phyloP scores from a whole-genome alignment of 2,329 filamentous ascomycete species.

The Purpureocillium takamizusanense region DNA sequence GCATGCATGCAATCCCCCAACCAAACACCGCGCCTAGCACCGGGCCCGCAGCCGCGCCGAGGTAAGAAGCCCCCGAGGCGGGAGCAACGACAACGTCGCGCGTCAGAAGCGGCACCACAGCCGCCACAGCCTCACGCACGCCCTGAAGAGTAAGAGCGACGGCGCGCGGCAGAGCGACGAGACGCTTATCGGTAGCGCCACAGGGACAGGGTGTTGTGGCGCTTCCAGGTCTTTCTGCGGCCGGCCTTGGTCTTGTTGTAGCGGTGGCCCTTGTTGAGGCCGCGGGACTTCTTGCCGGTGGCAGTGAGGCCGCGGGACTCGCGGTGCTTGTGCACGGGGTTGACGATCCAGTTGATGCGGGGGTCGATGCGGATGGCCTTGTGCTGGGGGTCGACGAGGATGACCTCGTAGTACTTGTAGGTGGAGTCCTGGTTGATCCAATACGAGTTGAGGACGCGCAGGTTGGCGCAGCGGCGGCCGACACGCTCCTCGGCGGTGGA shows the following conservation, averaged over 20 bases:
- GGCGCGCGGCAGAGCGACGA: conserved; percentile 4
- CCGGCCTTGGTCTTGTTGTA: conserved; percentile 98
- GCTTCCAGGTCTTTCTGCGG: conserved; percentile 99
- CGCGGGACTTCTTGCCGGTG: conserved; percentile 98
- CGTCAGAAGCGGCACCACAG: no score
- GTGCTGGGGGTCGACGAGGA: conserved; percentile 99
- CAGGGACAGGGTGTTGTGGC: conserved; percentile 97
- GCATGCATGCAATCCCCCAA: conserved; percentile 7
- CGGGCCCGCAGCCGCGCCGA: no score
- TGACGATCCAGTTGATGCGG: conserved; percentile 99
- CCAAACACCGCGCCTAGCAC: neutral
- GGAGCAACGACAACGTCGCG: neutral
- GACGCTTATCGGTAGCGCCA: conserved; percentile 84
- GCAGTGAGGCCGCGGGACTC: conserved; percentile 94
- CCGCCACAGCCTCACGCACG: neutral
- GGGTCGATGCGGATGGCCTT: conserved; percentile 99
- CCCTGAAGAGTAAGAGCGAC: no score
- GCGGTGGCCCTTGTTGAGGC: conserved; percentile 97
- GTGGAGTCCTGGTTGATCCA: conserved; percentile 99
- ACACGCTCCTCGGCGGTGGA: conserved; percentile 99
- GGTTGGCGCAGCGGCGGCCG: conserved; percentile 95
- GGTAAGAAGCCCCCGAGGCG: conserved; percentile 1
- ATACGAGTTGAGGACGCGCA: conserved; percentile 99
- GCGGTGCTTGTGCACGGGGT: conserved; percentile 99
- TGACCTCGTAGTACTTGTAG: conserved; percentile 99